Evolutionary conservation across 176 grass and related monocot species (phyloP), one percentile per base, ranked within the genome.

Genomic region (Pharus latifolius): DNA sequence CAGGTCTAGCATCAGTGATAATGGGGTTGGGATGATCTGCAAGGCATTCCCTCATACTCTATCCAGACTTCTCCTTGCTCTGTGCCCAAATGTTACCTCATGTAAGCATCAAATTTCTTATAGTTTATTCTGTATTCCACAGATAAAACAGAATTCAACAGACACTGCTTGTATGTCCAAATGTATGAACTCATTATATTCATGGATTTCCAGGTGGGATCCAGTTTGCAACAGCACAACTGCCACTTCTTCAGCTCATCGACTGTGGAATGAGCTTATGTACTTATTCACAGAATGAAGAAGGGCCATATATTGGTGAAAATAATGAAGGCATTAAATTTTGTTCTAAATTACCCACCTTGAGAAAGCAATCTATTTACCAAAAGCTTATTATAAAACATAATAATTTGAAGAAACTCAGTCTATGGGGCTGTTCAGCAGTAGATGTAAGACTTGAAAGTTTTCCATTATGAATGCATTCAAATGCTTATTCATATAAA

Each of bases 381-480:
- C 95, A 94, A 73, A 99, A 94, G 38, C 82, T 99, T 23, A 94
- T 99, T 54, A 94, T 99, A 68, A 90, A 94, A 49, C 95, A 99
- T 79, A 46, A 46, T 24, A 76, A 80, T 83, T 80, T 99, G 76
- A 99, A 85, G 75, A 91, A 86, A 60, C 84, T 99, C 20, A 99
- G 95, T 84, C 82, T 99, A 45, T 99, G 95, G 95, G 87, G 89
- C 3, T 99, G 95, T 73, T 99, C 95, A 49, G 90, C 83, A 49
- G 76, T 99, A 77, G 87, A 94, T 78, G 95, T 94, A 91, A 94
- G 78, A 31, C 25, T 59, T 77, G 14, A 0, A 76, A 64, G 50
- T 50, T 63, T 63, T 10, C 50, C 15, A 18, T 45, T 52, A 37
- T 58, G 10, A 25, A 49, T 50, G 49, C 10, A 32, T 77, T 42